Conservation (phyloP, 2,329 filamentous ascomycete genomes). For the Pseudogymnoascus sp. region DNA sequence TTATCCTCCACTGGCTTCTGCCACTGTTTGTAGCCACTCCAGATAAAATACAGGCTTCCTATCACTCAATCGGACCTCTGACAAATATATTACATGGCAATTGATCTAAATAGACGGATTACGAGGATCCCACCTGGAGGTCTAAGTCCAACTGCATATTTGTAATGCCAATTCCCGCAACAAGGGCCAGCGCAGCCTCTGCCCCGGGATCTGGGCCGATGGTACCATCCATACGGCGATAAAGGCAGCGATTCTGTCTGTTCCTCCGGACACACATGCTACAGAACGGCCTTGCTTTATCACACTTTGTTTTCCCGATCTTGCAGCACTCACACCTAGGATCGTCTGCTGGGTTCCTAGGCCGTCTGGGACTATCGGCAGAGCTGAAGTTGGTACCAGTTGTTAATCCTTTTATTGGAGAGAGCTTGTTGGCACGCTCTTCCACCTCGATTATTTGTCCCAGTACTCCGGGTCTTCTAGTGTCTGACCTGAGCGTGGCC, state of each 20-base stretch:
- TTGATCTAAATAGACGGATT: not conserved
- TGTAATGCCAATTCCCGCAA: not conserved
- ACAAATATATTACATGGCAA: too few relatives aligned
- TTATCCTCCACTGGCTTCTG: not conserved
- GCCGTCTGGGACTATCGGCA: not conserved
- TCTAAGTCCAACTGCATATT: not conserved
- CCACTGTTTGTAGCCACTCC: too few relatives aligned
- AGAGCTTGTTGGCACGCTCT: not conserved
- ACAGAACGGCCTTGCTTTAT: not conserved
- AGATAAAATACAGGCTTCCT: too few relatives aligned
- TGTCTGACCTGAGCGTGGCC: not conserved
- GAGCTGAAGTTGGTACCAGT: not conserved
- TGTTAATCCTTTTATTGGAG: not conserved
- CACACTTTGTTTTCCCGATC: not conserved
- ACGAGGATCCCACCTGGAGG: not conserved
- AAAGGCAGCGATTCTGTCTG: not conserved
- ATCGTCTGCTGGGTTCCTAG: not conserved
- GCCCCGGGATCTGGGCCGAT: not conserved
- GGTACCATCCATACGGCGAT: not conserved
- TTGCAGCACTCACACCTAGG: conserved; percentile 2
- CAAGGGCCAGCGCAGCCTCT: not conserved
- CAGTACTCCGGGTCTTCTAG: not conserved
- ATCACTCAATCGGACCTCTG: not conserved
- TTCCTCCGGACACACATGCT: not conserved
- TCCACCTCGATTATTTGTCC: not conserved